phyloP scores from a whole-genome alignment of 768 basidiomycete genomes.

The Phlebiopsis flavidoalba region DNA sequence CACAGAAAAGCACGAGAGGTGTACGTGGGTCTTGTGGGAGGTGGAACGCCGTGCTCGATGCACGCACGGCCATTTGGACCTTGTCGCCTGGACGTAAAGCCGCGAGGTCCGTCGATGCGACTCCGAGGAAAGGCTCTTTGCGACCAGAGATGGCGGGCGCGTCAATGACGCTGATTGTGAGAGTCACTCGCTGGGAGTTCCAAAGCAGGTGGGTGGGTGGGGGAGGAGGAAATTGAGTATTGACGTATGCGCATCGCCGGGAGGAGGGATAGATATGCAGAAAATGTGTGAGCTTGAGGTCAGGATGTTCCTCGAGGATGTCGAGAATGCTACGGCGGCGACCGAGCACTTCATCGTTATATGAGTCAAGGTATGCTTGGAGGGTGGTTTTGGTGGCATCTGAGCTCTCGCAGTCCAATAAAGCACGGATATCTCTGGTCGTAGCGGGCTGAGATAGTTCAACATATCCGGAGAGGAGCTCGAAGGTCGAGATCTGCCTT shows the following conservation, averaged over 20 bases:
- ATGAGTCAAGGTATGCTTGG: constrained; percentile 25
- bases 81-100: constrained; percentile 33
- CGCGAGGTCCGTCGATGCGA: constrained; percentile 42
- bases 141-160: constrained; percentile 31
- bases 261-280: constrained; percentile 40
- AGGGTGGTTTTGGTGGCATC: constrained; percentile 25
- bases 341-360: constrained; percentile 29
- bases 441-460: constrained; percentile 46
- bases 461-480: constrained; percentile 39
- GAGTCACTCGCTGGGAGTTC: constrained; percentile 36
- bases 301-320: constrained; percentile 33
- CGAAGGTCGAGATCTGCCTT: constrained; percentile 30
- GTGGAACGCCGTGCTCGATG: constrained; percentile 36
- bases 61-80: constrained; percentile 38
- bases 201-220: too few relatives aligned
- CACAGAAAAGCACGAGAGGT: constrained; percentile 42
- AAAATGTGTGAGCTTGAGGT: constrained; percentile 32
- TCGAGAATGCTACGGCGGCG: constrained; percentile 37
- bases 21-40: constrained; percentile 33
- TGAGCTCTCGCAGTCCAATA: constrained; percentile 23
- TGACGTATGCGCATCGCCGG: constrained; percentile 46
- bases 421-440: constrained; percentile 31
- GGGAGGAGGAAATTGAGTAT: constrained; percentile 33
- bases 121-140: constrained; percentile 35
- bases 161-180: constrained; percentile 41